Evolutionary conservation across 805 yeast genomes (phyloP).

Genomic region (Ogataea neopini): DNA sequence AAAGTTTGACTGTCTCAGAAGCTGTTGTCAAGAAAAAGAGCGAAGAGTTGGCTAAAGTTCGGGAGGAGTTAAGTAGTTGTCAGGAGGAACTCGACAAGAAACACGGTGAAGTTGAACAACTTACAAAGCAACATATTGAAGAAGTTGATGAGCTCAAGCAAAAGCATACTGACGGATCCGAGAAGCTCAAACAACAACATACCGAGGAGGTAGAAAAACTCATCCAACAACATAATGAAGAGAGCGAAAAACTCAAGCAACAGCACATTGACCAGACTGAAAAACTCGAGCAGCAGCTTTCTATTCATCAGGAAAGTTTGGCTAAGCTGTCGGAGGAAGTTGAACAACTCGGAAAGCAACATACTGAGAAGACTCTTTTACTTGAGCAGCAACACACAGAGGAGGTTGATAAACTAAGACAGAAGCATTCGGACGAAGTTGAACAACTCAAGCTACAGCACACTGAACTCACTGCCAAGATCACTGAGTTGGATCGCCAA

Average conservation of each 20-base stretch:
- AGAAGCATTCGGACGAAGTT: neutral
- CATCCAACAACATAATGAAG: neutral
- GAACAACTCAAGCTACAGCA: neutral
- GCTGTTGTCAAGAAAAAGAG: neutral
- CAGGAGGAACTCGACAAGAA: constrained; percentile 1
- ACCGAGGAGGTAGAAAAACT: neutral
- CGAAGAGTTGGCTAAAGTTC: neutral
- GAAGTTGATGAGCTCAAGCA: no score
- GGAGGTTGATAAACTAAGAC: no score
- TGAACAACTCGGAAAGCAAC: no score
- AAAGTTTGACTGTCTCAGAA: neutral
- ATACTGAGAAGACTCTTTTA: no score
- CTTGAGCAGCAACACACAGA: no score
- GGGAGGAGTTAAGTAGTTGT: neutral
- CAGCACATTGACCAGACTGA: no score
- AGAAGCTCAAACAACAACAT: no score
- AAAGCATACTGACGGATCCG: no score
- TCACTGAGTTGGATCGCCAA: constrained; percentile 12
- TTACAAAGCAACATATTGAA: neutral
- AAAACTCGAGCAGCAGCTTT: no score
- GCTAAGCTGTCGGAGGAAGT: no score
- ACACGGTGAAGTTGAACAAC: neutral
- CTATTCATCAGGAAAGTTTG: no score
- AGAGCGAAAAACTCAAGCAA: no score
- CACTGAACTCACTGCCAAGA: constrained; percentile 5